A percentile compares a stretch with the other conserved stretches of the same genome.
These are phyloP conservation scores for Lactarius hatsudake DNA, from an alignment of 768 basidiomycete genomes.

Conservation along the genomic window DNA sequence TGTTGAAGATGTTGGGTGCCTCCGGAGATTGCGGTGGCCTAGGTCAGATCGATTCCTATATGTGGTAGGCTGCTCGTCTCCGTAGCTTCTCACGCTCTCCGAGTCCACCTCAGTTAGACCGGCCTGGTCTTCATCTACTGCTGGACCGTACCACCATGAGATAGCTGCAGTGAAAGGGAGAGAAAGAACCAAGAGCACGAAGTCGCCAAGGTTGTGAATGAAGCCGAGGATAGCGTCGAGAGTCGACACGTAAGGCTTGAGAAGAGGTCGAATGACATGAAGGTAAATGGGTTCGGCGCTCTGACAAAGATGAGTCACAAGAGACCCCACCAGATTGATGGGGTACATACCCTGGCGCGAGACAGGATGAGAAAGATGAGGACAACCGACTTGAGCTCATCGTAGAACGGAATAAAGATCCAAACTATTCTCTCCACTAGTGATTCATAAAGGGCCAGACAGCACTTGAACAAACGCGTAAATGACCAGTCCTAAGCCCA, in stretches of 20 bases:
- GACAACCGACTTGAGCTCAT: constrained; percentile 71
- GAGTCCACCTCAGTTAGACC: constrained; percentile 26
- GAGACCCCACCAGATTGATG: background rate
- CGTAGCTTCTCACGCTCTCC: constrained; percentile 23
- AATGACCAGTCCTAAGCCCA: constrained; percentile 19
- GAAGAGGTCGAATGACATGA: constrained; percentile 72
- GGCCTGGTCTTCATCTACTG: constrained; percentile 20
- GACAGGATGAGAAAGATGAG: constrained; percentile 74
- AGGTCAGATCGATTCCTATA: background rate
- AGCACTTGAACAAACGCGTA: constrained; percentile 48
- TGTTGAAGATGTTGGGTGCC: background rate
- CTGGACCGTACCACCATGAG: constrained; percentile 33
- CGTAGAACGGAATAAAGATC: constrained; percentile 79
- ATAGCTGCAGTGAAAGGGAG: constrained; percentile 41
- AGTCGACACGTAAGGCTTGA: constrained; percentile 69
- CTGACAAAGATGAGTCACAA: constrained; percentile 38
- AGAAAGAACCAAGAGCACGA: constrained; percentile 45
- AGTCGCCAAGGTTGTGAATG: constrained; percentile 59
- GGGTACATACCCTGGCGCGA: constrained; percentile 57
- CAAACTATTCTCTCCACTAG: constrained; percentile 60
- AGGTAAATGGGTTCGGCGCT: constrained; percentile 84
- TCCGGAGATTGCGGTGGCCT: background rate
- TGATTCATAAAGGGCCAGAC: constrained; percentile 65
- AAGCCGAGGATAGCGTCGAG: constrained; percentile 66
- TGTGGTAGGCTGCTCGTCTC: constrained; percentile 18